Conservation (phyloP, 768 basidiomycete genomes). For the Boletus fagicola region DNA sequence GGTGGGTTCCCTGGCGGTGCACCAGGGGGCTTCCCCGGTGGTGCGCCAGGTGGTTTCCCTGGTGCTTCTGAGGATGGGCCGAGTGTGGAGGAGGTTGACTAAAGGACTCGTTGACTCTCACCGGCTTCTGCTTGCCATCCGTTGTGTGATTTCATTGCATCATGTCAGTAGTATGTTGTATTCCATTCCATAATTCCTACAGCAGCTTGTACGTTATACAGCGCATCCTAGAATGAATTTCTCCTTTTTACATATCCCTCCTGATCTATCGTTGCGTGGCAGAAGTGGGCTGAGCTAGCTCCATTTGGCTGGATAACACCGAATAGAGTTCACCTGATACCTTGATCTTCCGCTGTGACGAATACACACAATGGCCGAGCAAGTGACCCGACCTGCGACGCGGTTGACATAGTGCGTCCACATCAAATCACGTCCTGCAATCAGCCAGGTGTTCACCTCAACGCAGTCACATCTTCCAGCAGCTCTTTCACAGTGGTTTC, state of each 20-base stretch:
- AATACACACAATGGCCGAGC: slow-evolving; percentile 24
- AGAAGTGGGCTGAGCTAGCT: neutral
- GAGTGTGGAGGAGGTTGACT: slow-evolving; percentile 89
- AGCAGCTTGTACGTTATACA: slow-evolving; percentile 31
- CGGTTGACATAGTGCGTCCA: slow-evolving; percentile 26
- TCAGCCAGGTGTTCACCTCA: slow-evolving; percentile 4
- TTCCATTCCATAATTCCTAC: slow-evolving; percentile 28
- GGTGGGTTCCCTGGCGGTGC: slow-evolving; percentile 61
- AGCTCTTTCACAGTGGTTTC: slow-evolving; percentile 50
- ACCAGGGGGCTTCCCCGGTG: slow-evolving; percentile 53
- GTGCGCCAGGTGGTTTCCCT: slow-evolving; percentile 70
- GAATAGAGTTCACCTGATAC: neutral
- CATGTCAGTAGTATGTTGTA: slow-evolving; percentile 32
- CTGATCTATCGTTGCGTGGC: neutral
- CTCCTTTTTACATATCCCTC: slow-evolving; percentile 1
- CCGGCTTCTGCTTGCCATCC: slow-evolving; percentile 22
- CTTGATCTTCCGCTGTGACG: neutral
- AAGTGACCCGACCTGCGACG: slow-evolving; percentile 23
- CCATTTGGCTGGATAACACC: neutral
- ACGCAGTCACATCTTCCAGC: slow-evolving; percentile 41
- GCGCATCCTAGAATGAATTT: slow-evolving; percentile 31
- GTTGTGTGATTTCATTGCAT: slow-evolving; percentile 30
- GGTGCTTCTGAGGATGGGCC: slow-evolving; percentile 78
- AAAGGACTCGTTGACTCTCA: slow-evolving; percentile 29
- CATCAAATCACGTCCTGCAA: neutral